phyloP scores from a whole-genome alignment of 768 basidiomycete genomes.

The Lepiota subincarnata region DNA sequence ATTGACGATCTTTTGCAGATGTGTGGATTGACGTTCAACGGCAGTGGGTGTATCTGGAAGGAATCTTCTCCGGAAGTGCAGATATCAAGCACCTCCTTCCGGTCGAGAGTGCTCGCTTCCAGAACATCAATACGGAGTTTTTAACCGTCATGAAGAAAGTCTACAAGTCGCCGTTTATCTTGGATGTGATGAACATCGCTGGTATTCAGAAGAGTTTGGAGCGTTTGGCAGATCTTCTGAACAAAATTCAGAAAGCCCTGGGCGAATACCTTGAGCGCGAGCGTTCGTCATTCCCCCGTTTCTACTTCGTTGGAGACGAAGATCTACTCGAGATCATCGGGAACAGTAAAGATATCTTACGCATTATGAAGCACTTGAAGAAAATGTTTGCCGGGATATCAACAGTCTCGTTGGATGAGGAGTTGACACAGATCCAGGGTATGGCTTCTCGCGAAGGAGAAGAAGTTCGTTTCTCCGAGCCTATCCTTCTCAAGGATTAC shows the following conservation, averaged over 20 bases:
- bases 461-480: conserved; percentile 78
- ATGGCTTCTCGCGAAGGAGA: conserved; percentile 97
- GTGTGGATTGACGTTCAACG: conserved; percentile 99
- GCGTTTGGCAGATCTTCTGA: conserved; percentile 90
- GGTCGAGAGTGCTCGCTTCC: conserved; percentile 95
- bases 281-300: conserved; percentile 95
- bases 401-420: conserved; percentile 83
- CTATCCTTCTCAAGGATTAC: conserved; percentile 86
- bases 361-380: conserved; percentile 99
- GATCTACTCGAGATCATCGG: conserved; percentile 98
- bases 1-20: conserved; percentile 43
- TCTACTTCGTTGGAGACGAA: conserved; percentile 99
- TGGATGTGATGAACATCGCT: conserved; percentile 95
- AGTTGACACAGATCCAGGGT: conserved; percentile 81
- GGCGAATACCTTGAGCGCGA: conserved; percentile 99
- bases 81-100: conserved; percentile 99
- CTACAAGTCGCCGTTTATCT: conserved; percentile 96
- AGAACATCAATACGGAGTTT: conserved; percentile 98
- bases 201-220: conserved; percentile 97
- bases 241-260: conserved; percentile 98
- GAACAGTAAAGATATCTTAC: conserved; percentile 97
- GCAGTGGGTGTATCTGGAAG: conserved; percentile 99
- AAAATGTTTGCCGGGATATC: conserved; percentile 99
- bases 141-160: conserved; percentile 99
- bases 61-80: conserved; percentile 98